These are phyloP conservation scores for Trebouxia sp. DNA, from an alignment of 139 green algal species.

Conservation along the genomic window DNA sequence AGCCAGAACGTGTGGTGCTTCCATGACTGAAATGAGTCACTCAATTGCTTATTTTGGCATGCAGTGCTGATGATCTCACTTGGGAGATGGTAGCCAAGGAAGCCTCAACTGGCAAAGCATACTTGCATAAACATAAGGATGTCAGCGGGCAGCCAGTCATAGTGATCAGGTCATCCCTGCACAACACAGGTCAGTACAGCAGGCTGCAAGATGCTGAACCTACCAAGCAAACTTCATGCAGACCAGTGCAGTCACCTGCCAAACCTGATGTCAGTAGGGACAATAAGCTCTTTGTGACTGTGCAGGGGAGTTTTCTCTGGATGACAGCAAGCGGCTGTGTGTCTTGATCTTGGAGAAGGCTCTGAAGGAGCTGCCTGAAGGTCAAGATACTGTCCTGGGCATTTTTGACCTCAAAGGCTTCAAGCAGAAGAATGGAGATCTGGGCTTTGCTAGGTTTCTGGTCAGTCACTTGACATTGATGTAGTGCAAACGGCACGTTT, in stretches of 20 bases:
- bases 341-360: constrained; percentile 74
- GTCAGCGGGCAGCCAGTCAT: constrained; percentile 80
- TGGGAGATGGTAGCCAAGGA: constrained; percentile 56
- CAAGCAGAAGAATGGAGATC: constrained; percentile 78
- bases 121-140: constrained; percentile 78
- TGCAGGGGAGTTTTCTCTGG: constrained; percentile 65
- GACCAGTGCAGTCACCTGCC: neutral
- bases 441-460: constrained; percentile 88
- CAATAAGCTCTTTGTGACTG: neutral
- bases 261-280: neutral
- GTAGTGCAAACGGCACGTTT: too few species aligned
- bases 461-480: constrained; percentile 44
- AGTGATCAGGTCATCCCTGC: constrained; percentile 67
- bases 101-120: constrained; percentile 82
- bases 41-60: neutral
- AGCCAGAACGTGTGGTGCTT: too few species aligned
- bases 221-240: neutral
- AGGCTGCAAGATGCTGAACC: neutral
- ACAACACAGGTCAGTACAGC: constrained; percentile 48
- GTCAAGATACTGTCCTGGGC: constrained; percentile 81
- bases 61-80: constrained; percentile 60
- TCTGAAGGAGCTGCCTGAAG: constrained; percentile 50
- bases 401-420: constrained; percentile 94
- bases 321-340: constrained; percentile 73
- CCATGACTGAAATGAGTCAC: too few species aligned